phyloP scores from a whole-genome alignment of 805 yeast genomes.

The Candida ponderosae region DNA sequence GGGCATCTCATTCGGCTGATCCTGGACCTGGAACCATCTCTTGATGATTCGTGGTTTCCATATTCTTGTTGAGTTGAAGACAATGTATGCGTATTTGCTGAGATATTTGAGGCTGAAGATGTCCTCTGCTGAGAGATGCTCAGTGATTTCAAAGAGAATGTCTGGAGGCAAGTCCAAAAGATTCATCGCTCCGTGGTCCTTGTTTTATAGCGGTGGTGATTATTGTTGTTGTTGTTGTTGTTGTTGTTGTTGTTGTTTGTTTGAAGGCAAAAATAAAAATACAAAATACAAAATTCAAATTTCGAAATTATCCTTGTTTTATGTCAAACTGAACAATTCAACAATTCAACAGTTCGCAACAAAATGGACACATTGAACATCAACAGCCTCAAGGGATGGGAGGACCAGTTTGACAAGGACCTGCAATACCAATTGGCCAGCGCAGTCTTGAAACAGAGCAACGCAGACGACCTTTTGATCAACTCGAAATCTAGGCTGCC shows the following conservation, averaged over 20 bases:
- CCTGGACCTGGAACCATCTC: conserved; percentile 11
- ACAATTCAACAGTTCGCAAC: neutral
- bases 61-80: conserved; percentile 6
- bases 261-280: no score
- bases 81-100: conserved; percentile 1
- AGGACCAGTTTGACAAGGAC: conserved; percentile 19
- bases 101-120: conserved; percentile 7
- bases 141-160: neutral
- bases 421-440: conserved; percentile 24
- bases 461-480: conserved; percentile 25
- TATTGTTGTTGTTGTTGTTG: no score
- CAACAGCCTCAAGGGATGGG: conserved; percentile 12
- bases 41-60: conserved; percentile 7
- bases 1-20: conserved; percentile 4
- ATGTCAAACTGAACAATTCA: no score
- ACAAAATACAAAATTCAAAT: no score
- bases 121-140: conserved; percentile 4
- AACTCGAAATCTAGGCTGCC: conserved; percentile 9
- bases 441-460: conserved; percentile 25
- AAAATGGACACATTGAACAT: neutral
- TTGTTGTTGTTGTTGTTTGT: no score
- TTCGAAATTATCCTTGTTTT: no score
- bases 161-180: neutral
- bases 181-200: neutral
- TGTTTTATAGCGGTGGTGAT: neutral